Base-by-base conservation (phyloP, 441 rosid species). In the Erysimum cheiri region DNA sequence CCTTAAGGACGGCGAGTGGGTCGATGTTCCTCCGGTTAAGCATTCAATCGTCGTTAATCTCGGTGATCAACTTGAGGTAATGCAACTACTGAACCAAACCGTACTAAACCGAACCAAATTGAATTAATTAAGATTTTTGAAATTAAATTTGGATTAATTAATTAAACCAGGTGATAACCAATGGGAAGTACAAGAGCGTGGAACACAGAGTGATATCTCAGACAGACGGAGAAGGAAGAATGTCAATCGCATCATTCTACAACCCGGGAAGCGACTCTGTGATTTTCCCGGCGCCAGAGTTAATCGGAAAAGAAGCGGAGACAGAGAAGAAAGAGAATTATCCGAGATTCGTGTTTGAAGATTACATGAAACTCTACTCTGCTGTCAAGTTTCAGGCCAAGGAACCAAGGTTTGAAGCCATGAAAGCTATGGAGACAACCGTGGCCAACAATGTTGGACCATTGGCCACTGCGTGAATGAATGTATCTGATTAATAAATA, bases 191-290 rank as follows among this genome's bases (percentile, higher is more conserved):
- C 82, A 91, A 91, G 85, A 93, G 98, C 44, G 84, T 91, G 57
- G 84, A 83, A 68, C 98, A 94, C 53, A 72, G 98, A 63, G 98
- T 94, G 71, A 57, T 92, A 5, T 82, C 97, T 12, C 97, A 90
- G 43, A 81, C 93, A 1, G 81, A 85, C 5, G 98, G 97, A 0
- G 76, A 81, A 11, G 78, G 78, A 37, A 67, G 98, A 59, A 94
- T 94, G 99, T 94, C 99, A 6, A 46, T 94, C 8, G 98, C 99
- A 9, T 92, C 99, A 2, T 94, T 94, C 82, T 94, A 91, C 76
- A 94, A 92, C 75, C 99, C 99, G 0, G 98, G 98, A 44, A 83
- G 86, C 0, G 96, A 88, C 35, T 92, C 98, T 0, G 83, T 91
- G 0, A 92, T 94, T 50, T 88, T 76, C n/a, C 98, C 98, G 5